Evolutionary conservation across 352 stramenopile species (phyloP), one percentile per base, ranked within the genome.

Genomic region (Phytophthora capsici): DNA sequence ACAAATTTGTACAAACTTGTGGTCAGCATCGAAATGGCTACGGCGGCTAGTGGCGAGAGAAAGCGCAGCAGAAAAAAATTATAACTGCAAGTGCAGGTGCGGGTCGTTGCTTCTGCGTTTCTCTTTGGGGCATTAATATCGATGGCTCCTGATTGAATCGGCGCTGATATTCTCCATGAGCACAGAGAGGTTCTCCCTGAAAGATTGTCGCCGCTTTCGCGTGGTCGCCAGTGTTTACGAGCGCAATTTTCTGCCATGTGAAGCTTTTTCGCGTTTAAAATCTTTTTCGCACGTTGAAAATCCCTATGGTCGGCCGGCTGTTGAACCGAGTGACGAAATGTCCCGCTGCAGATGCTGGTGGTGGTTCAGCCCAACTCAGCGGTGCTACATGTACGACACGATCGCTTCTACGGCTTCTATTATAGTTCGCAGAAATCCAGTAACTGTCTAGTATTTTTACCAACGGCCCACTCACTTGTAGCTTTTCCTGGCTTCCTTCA

Each of bases 221-320:
- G 43, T 20, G 9, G n/a, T 23, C 16, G 36, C n/a, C 36, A 17
- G 13, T 63, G 55, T 63, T 56, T 63, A 63, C 55, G 55, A 55
- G 28, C 43, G 22, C 28, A 28, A 40, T 30, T 56, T 63, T 46
- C 28, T 20, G 12, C 10, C 13, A 20, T 19, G 25, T 10, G 22
- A 48, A 49, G 51, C 20, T 26, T 17, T 34, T 34, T 34, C 28
- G 28, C 28, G 28, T 34, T 7, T 30, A 43, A 49, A 37, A 44
- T 53, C 25, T 53, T 22, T 49, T 17, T 36, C 53, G 53, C 53
- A 46, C n/a, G 9, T 46, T 46, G 40, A 19, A 22, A 36, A 25
- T 37, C 53, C 41, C 41, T 61, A 45, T 51, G 53, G 12, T 6
- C 22, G 13, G 9, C 43, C 41, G 54, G 54, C 54, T 62, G 54